Evolutionary conservation across 768 basidiomycete species (phyloP), one percentile per base, ranked within the genome.

Genomic region (Lentinula detonsa): DNA sequence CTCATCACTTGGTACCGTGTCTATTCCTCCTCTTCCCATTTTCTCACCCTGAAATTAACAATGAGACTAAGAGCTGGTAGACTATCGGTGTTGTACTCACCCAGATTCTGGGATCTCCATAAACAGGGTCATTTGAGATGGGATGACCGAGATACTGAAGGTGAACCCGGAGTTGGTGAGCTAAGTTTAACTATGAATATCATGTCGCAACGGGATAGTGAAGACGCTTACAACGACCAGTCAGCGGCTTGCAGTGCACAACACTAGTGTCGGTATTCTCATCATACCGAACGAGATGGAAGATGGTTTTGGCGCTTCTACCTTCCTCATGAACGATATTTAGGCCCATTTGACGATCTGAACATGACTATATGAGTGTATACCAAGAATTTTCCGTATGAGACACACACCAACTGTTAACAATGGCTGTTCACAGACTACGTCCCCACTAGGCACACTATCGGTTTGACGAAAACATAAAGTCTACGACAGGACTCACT

Each of bases 101-200:
- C 91, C 91, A 93, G 56, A 91, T 91, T 43, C 80, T 81, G 37
- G 78, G 76, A 62, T 90, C 89, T 16, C 90, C 88, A 73, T 99
- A 99, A 2, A 98, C 82, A 2, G 95, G 92, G 66, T 98, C 97
- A 70, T 99, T 98, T 10, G 93, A 91, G 64, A 99, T 94, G 0
- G 97, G 90, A 69, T 91, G 78, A 1, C 96, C 97, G 60, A 99
- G 84, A 72, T 83, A 98, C 73, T 98, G 97, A 2, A 99, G 82
- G 69, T 99, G 97, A 3, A 99, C 96, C 54, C 97, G 84, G 61
- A 98, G 91, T 73, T 99, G 97, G 74, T 99, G 97, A 0, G 97
- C 95, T 97, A 65, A 46, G 61, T 5, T 11, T 31, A 3, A 43
- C n/a, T 10, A 42, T 43, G 7, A 35, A 16, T 43, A 16, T n/a